Evolutionary conservation across 2,329 filamentous ascomycete species (phyloP).

Genomic region (Thyridium curvatum): DNA sequence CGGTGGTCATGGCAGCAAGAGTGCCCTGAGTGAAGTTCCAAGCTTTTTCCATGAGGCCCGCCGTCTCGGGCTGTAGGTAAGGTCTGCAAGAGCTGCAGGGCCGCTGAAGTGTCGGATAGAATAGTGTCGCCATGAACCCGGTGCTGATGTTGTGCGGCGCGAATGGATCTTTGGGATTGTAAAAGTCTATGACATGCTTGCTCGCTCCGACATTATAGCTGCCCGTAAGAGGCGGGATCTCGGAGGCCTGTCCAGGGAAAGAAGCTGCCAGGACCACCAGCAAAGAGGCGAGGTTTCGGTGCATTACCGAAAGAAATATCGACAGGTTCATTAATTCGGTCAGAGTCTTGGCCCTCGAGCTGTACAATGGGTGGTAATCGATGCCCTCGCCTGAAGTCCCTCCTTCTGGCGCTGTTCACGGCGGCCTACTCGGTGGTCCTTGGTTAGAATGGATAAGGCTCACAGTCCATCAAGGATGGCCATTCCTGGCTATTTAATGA

Average conservation of each 20-base stretch:
- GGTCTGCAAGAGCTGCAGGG: not conserved
- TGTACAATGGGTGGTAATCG: too few species aligned
- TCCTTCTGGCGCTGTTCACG: too few species aligned
- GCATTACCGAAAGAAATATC: too few species aligned
- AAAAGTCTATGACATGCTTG: slow-evolving; percentile 5
- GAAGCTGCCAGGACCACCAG: too few species aligned
- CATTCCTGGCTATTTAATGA: too few species aligned
- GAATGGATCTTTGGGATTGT: slow-evolving; percentile 6
- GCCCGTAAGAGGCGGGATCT: slow-evolving; percentile 5
- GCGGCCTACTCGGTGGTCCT: too few species aligned
- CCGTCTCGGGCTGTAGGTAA: slow-evolving; percentile 1
- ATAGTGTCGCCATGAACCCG: slow-evolving; percentile 9
- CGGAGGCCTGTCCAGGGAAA: not conserved
- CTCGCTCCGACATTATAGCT: slow-evolving; percentile 6
- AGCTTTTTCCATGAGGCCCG: slow-evolving; percentile 32
- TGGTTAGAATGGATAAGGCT: too few species aligned
- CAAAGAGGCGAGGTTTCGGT: too few species aligned
- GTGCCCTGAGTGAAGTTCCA: slow-evolving; percentile 53
- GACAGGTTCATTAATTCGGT: too few species aligned
- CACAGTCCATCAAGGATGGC: too few species aligned
- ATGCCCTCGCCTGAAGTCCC: too few species aligned
- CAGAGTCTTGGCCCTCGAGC: too few species aligned
- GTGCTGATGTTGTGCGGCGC: slow-evolving; percentile 9
- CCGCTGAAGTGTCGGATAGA: slow-evolving; percentile 6
- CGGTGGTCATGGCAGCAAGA: slow-evolving; percentile 39